Evolutionary conservation across 2,329 filamentous ascomycete species (phyloP).

Genomic region (Aspergillus pseudoglaucus): DNA sequence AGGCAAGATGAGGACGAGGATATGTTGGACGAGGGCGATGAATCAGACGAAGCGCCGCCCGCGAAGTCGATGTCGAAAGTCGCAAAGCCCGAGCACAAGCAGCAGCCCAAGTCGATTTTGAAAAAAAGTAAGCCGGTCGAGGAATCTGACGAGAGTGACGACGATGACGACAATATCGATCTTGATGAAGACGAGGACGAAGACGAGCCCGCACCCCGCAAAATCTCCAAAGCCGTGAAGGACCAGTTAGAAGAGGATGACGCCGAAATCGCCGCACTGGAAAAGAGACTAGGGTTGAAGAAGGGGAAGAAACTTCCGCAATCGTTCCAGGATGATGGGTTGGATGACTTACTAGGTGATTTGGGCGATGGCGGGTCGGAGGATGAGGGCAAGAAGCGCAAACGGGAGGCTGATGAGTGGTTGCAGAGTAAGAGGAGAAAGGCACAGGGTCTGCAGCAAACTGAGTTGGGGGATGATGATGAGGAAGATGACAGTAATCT

Average conservation of each 20-base stretch:
- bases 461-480: conserved; percentile 22
- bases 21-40: conserved; percentile 11
- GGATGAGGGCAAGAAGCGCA: conserved; percentile 48
- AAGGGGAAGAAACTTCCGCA: conserved; percentile 67
- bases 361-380: conserved; percentile 50
- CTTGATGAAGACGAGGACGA: conserved; percentile 20
- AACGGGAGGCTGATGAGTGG: conserved; percentile 59
- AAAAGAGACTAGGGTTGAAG: conserved; percentile 80
- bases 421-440: conserved; percentile 52
- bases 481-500: conserved; percentile 19
- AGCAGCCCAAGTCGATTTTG: conserved; percentile 28
- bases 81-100: conserved; percentile 13
- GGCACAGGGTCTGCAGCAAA: conserved; percentile 31
- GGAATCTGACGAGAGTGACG: conserved; percentile 19
- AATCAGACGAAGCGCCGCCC: conserved; percentile 13
- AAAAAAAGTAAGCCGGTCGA: conserved; percentile 27
- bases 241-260: conserved; percentile 72
- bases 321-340: conserved; percentile 71
- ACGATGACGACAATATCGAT: conserved; percentile 14
- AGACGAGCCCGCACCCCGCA: conserved; percentile 3
- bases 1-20: conserved; percentile 10
- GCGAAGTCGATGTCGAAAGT: conserved; percentile 16
- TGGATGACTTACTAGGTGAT: conserved; percentile 70
- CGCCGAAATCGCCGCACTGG: conserved; percentile 77
- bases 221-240: conserved; percentile 41